A percentile compares a stretch with the other conserved stretches of the same genome.
These are phyloP conservation scores for Balakata baccata DNA, from an alignment of 345 rosid genomes.

Conservation along the genomic window DNA sequence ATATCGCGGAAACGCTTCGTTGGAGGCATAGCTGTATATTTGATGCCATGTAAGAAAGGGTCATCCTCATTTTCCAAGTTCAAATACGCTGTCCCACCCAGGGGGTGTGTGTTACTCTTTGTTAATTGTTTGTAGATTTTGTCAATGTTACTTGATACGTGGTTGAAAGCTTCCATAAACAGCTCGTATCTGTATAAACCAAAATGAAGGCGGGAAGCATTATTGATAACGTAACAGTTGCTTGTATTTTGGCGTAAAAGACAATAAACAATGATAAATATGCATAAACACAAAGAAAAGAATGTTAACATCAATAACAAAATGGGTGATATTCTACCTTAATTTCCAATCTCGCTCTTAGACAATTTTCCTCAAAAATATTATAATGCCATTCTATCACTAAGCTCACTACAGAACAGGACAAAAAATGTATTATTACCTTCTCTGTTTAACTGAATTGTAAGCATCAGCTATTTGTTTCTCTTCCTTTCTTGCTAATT, in stretches of 20 bases:
- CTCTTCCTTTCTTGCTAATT: constrained; percentile 82
- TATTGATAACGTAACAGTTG: constrained; percentile 1
- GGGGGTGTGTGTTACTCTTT: constrained; percentile 77
- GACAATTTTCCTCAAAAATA: not conserved
- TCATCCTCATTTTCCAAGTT: constrained; percentile 95
- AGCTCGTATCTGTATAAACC: constrained; percentile 58
- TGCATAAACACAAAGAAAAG: not conserved
- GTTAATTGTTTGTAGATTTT: constrained; percentile 93
- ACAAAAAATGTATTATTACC: constrained; percentile 41
- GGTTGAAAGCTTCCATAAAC: constrained; percentile 95
- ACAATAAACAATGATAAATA: not conserved
- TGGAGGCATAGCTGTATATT: constrained; percentile 97
- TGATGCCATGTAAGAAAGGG: constrained; percentile 89
- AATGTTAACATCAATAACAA: not conserved
- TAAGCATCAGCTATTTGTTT: constrained; percentile 73
- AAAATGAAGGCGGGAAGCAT: constrained; percentile 19
- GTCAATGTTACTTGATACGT: constrained; percentile 70
- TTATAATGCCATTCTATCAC: not conserved
- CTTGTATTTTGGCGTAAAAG: not conserved
- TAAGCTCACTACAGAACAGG: not conserved
- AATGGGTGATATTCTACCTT: not conserved
- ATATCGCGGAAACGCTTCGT: constrained; percentile 96
- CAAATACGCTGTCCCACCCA: constrained; percentile 92
- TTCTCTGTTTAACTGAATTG: constrained; percentile 73
- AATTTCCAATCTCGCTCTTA: not conserved